These are phyloP conservation scores for Rubroboletus pulcherrimus DNA, from an alignment of 768 basidiomycete genomes.

Conservation along the genomic window DNA sequence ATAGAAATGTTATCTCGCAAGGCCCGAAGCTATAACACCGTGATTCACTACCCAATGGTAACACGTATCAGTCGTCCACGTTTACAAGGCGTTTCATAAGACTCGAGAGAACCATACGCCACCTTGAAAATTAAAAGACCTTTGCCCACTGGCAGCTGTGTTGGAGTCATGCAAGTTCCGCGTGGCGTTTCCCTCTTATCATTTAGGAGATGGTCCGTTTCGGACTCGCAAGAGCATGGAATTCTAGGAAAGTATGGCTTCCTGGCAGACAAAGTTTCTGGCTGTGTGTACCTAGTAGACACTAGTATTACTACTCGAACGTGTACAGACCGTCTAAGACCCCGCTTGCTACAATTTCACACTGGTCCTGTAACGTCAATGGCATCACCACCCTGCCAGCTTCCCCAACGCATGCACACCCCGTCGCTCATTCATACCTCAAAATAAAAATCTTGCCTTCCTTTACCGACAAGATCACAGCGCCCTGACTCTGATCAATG, in stretches of 20 bases:
- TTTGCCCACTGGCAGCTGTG: background rate
- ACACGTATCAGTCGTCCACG: background rate
- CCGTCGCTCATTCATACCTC: conserved; percentile 47
- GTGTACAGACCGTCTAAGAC: background rate
- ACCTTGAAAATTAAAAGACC: background rate
- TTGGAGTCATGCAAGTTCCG: background rate
- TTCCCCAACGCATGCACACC: background rate
- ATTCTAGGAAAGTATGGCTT: background rate
- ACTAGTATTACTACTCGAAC: background rate
- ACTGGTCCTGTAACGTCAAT: background rate
- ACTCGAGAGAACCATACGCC: background rate
- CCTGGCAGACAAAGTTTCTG: background rate
- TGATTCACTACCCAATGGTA: background rate
- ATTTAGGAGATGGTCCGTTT: background rate
- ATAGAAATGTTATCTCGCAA: too few species aligned
- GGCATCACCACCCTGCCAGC: too few species aligned
- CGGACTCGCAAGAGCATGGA: background rate
- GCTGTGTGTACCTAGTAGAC: background rate
- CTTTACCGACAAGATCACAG: conserved; percentile 64
- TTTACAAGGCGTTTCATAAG: background rate
- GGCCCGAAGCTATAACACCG: background rate
- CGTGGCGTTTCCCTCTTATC: background rate
- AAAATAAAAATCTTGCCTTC: conserved; percentile 70
- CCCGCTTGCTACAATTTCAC: background rate
- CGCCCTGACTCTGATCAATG: conserved; percentile 73